Evolutionary conservation across 192 early-diverging fungal genomes (phyloP).

Genomic region (Entrophospora sp.): DNA sequence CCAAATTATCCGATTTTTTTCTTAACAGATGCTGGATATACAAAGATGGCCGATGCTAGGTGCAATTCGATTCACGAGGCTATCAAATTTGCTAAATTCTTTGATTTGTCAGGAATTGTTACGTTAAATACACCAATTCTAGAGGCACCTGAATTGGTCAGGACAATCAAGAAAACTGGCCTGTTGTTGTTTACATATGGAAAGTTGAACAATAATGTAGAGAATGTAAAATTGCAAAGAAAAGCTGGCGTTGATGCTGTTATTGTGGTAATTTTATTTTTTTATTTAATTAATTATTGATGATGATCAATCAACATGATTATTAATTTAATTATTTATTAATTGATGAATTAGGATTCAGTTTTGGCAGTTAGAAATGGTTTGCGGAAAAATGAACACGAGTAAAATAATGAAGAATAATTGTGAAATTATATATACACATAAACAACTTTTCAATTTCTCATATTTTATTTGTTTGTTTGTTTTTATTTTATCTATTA

Average conservation of each 20-base stretch:
- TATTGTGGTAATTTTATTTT: constrained; percentile 52
- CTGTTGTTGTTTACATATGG: constrained; percentile 79
- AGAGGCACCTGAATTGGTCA: constrained; percentile 62
- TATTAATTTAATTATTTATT: background rate
- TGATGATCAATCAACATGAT: background rate
- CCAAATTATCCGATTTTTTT: constrained; percentile 85
- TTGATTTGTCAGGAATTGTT: constrained; percentile 74
- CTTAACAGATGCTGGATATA: constrained; percentile 75
- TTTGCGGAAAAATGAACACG: too few species aligned
- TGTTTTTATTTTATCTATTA: too few species aligned
- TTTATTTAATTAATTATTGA: background rate
- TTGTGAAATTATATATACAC: too few species aligned
- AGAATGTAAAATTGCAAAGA: constrained; percentile 62
- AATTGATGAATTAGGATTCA: constrained; percentile 34
- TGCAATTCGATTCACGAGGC: constrained; percentile 75
- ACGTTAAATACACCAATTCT: constrained; percentile 62
- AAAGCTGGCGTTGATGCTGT: constrained; percentile 80
- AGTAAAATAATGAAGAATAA: too few species aligned
- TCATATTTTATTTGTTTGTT: too few species aligned
- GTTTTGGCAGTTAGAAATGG: constrained; percentile 46
- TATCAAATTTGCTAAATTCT: constrained; percentile 63
- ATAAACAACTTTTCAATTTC: too few species aligned
- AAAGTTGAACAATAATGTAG: constrained; percentile 64
- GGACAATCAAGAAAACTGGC: constrained; percentile 61
- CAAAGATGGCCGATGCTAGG: constrained; percentile 64